Base-by-base conservation (phyloP, 768 basidiomycete genomes). In the Psilocybe cubensis region DNA sequence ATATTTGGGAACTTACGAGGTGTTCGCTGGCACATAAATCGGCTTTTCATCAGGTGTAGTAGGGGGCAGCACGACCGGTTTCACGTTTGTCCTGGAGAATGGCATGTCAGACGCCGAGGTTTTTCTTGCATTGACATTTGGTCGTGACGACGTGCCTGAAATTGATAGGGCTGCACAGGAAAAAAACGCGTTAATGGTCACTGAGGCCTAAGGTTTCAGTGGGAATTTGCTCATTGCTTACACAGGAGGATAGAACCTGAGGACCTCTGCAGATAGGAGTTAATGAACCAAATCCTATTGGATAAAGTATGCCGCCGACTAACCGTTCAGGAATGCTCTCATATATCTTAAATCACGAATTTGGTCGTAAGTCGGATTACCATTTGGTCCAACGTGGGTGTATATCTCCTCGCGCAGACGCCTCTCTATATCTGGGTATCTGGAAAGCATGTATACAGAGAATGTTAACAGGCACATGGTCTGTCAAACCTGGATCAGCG, bases 281-380 rank as follows among this genome's bases (percentile, higher is more conserved):
- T 20, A 31, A 43, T 21, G 4, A 14, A 51, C 21, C 57, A 33
- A 1, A 33, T 38, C 31, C 38, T n/a, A 17, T n/a, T 28, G 23
- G 18, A 1, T 17, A n/a, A 33, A 21, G 28, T 3, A 24, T 14
- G 5, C n/a, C 12, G 35, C 11, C 4, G 9, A 40, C 53, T 21
- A 61, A 74, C 74, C 73, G 52, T 75, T 74, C 33, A 75, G 64
- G 40, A 72, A 65, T 2, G 72, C 69, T 6, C 69, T 55, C 38
- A 68, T 56, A 44, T 70, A 74, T 58, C 76, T 80, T 78, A 83
- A 77, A 2, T 78, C 70, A 33, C 74, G 74, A 58, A 83, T 72
- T 50, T 80, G 72, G 8, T 78, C 79, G 54, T 74, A 78, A 0
- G 71, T 75, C 0, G 81, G 82, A 4, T 67, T 58, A 3, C 67